Evolutionary conservation across 1,284 basidiomycete species (phyloP).

Genomic region (Cryptococcus jaspeensis): DNA sequence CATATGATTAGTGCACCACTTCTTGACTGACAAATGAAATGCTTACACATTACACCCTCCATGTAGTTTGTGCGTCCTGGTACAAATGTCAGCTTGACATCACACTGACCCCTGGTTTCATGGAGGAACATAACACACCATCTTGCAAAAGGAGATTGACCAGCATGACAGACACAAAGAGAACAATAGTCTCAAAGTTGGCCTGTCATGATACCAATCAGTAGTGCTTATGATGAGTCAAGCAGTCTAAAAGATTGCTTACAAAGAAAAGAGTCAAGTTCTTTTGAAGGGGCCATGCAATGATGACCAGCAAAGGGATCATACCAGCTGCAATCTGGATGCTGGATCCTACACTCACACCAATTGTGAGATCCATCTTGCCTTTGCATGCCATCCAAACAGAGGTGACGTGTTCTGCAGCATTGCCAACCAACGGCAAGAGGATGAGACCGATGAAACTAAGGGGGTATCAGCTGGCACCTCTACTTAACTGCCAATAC

Average conservation of each 20-base stretch:
- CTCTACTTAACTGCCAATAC: neutral
- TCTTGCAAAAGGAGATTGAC: constrained; percentile 75
- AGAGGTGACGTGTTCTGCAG: constrained; percentile 68
- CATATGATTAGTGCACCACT: neutral
- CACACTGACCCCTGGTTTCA: constrained; percentile 53
- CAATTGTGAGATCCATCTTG: constrained; percentile 82
- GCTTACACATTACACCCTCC: constrained; percentile 62
- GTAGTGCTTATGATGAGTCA: too few species aligned
- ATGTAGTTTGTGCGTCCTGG: constrained; percentile 78
- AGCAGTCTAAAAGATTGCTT: constrained; percentile 9
- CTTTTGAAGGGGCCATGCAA: constrained; percentile 75
- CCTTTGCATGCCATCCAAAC: constrained; percentile 88
- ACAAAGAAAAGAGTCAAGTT: constrained; percentile 80
- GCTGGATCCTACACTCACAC: constrained; percentile 83
- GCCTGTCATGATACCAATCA: constrained; percentile 15
- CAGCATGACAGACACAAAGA: constrained; percentile 81
- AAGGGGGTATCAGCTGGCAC: constrained; percentile 4
- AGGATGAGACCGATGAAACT: constrained; percentile 55
- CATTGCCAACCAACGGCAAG: constrained; percentile 58
- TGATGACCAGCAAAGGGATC: constrained; percentile 75
- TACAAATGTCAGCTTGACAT: constrained; percentile 13
- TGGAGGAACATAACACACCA: constrained; percentile 69
- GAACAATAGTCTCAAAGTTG: constrained; percentile 65
- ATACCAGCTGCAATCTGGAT: constrained; percentile 92
- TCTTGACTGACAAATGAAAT: neutral